A percentile compares a stretch with the other conserved stretches of the same genome.
Conservation (phyloP, 768 basidiomycete species). For the Russula vinacea region DNA sequence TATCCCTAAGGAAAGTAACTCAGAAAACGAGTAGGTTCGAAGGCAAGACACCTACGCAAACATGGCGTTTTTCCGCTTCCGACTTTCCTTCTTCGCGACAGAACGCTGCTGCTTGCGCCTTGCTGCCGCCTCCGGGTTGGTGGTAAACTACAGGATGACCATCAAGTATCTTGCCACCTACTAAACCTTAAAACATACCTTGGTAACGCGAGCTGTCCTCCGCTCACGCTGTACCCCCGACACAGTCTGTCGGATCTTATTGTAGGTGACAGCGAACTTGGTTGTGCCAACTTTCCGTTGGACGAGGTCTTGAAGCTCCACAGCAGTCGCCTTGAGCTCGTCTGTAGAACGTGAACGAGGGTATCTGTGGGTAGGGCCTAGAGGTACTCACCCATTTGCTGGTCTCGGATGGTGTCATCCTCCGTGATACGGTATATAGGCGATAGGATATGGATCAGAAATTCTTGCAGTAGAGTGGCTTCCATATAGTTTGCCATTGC, state of each 20-base stretch:
- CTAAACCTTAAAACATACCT: slow-evolving; percentile 38
- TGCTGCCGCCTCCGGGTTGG: slow-evolving; percentile 73
- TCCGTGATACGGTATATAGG: slow-evolving; percentile 86
- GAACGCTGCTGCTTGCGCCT: slow-evolving; percentile 72
- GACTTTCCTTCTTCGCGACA: slow-evolving; percentile 75
- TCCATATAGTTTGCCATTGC: slow-evolving; percentile 81
- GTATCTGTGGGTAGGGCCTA: background rate
- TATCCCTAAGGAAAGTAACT: slow-evolving; percentile 40
- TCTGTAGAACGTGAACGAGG: slow-evolving; percentile 44
- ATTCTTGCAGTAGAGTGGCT: slow-evolving; percentile 52
- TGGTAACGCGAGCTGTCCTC: slow-evolving; percentile 48
- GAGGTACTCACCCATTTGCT: slow-evolving; percentile 63
- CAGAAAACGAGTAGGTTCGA: slow-evolving; percentile 14
- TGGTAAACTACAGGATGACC: slow-evolving; percentile 49
- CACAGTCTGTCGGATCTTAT: slow-evolving; percentile 69
- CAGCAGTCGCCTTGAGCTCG: slow-evolving; percentile 74
- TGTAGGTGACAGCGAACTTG: slow-evolving; percentile 76
- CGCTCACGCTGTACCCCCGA: slow-evolving; percentile 68
- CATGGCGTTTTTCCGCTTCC: slow-evolving; percentile 66
- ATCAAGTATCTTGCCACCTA: slow-evolving; percentile 4
- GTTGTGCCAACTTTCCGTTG: slow-evolving; percentile 87
- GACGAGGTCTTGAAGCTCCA: slow-evolving; percentile 83
- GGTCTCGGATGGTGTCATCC: slow-evolving; percentile 78
- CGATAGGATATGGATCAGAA: slow-evolving; percentile 78
- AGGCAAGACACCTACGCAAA: slow-evolving; percentile 51